A percentile compares a stretch with the other conserved stretches of the same genome.
These are phyloP conservation scores for Sutorius australiensis DNA, from an alignment of 768 basidiomycete genomes.

Conservation along the genomic window DNA sequence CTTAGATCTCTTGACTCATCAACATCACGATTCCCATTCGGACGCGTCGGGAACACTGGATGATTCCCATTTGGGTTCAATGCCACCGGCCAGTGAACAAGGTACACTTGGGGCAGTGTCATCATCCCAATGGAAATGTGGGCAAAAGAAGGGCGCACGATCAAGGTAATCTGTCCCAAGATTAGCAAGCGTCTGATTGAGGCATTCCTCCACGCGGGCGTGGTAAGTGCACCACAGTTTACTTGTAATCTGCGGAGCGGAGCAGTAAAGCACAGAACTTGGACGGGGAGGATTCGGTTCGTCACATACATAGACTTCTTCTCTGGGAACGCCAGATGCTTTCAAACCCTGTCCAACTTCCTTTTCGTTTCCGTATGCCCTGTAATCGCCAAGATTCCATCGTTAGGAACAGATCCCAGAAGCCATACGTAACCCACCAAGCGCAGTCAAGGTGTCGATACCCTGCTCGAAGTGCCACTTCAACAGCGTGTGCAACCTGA, in stretches of 20 bases:
- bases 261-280: not conserved
- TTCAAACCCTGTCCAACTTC: slow-evolving; percentile 81
- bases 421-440: slow-evolving; percentile 29
- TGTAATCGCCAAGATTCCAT: slow-evolving; percentile 15
- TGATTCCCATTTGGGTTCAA: slow-evolving; percentile 68
- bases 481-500: slow-evolving; percentile 69
- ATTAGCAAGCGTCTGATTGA: slow-evolving; percentile 71
- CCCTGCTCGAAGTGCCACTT: slow-evolving; percentile 69
- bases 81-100: slow-evolving; percentile 81
- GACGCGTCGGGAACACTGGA: slow-evolving; percentile 51
- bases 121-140: not conserved
- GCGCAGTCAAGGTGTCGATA: slow-evolving; percentile 80
- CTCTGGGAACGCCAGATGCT: slow-evolving; percentile 70
- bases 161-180: slow-evolving; percentile 87
- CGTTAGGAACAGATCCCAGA: slow-evolving; percentile 11
- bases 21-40: slow-evolving; percentile 64
- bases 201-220: slow-evolving; percentile 63
- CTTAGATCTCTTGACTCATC: slow-evolving; percentile 60
- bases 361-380: slow-evolving; percentile 74
- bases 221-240: slow-evolving; percentile 71
- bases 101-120: slow-evolving; percentile 40
- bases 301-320: slow-evolving; percentile 59
- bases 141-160: slow-evolving; percentile 40
- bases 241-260: slow-evolving; percentile 54
- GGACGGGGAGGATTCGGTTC: not conserved